phyloP scores from a whole-genome alignment of 495 filamentous ascomycete genomes.

The Aspergillus incahuasiensis region DNA sequence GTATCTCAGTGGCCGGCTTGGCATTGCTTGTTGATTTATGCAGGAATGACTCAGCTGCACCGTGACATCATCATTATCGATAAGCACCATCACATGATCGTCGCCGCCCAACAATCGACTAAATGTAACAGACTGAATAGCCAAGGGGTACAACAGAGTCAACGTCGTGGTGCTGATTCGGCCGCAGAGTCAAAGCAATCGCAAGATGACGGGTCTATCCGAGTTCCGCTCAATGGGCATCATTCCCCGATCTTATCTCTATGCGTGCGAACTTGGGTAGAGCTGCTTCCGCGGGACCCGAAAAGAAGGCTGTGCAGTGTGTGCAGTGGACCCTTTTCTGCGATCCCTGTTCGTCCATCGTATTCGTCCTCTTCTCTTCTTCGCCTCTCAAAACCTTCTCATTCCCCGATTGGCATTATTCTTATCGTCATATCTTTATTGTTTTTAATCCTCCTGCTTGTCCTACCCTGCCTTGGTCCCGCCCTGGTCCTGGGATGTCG shows the following conservation, averaged over 20 bases:
- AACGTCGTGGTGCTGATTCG: background rate
- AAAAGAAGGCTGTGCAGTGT: conserved; percentile 36
- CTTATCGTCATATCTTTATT: conserved; percentile 1
- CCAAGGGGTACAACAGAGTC: background rate
- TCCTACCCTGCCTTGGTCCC: background rate
- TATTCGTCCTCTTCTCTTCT: background rate
- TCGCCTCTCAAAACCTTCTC: background rate
- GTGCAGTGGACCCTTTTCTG: conserved; percentile 34
- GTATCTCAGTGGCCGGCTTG: background rate
- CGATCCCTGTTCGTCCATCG: background rate
- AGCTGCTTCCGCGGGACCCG: conserved; percentile 27
- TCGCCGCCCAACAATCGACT: background rate
- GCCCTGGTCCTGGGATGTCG: conserved; percentile 1
- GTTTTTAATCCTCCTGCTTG: conserved; percentile 1
- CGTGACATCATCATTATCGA: conserved; percentile 3
- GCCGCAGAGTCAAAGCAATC: background rate
- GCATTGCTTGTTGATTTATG: background rate
- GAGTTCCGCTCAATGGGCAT: background rate
- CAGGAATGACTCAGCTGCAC: background rate
- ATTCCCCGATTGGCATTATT: background rate
- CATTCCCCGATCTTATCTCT: background rate
- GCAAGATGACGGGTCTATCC: background rate
- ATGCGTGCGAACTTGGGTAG: background rate
- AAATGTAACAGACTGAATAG: background rate
- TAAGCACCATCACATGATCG: conserved; percentile 2